Evolutionary conservation across 2,329 filamentous ascomycete species (phyloP).

Genomic region (Botrytis aclada): DNA sequence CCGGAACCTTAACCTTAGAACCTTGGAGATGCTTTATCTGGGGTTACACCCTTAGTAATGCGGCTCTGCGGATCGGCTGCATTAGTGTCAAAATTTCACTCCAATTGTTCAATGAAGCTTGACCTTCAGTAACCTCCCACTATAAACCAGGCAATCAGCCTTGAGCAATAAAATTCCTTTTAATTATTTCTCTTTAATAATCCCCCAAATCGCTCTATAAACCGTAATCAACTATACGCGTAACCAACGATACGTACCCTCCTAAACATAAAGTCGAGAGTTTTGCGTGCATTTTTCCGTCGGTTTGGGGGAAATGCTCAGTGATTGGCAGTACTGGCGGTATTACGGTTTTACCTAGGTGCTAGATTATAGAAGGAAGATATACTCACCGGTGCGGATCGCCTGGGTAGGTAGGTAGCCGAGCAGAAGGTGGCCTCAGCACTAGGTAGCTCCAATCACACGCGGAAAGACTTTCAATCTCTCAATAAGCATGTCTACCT

Average conservation of each 20-base stretch:
- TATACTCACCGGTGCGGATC: neutral
- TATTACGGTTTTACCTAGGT: neutral
- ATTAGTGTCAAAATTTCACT: slow-evolving; percentile 26
- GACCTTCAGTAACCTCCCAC: neutral
- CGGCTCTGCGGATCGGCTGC: slow-evolving; percentile 35
- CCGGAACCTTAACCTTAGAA: neutral
- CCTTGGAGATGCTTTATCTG: neutral
- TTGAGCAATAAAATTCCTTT: neutral
- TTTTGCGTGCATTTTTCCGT: neutral
- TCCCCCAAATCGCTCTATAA: neutral
- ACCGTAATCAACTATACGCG: neutral
- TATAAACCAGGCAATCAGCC: neutral
- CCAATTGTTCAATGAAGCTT: neutral
- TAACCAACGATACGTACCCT: neutral
- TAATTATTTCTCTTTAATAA: neutral
- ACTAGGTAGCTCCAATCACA: neutral
- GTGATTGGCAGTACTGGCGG: neutral
- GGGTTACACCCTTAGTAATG: slow-evolving; percentile 18
- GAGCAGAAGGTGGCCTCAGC: neutral
- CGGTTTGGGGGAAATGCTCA: neutral
- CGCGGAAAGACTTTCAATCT: neutral
- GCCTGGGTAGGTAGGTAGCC: neutral
- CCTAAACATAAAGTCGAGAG: neutral
- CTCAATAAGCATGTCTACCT: slow-evolving; percentile 37
- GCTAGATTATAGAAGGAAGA: neutral